phyloP scores from a whole-genome alignment of 805 yeast species.

The Schwanniomyces occidentalis region DNA sequence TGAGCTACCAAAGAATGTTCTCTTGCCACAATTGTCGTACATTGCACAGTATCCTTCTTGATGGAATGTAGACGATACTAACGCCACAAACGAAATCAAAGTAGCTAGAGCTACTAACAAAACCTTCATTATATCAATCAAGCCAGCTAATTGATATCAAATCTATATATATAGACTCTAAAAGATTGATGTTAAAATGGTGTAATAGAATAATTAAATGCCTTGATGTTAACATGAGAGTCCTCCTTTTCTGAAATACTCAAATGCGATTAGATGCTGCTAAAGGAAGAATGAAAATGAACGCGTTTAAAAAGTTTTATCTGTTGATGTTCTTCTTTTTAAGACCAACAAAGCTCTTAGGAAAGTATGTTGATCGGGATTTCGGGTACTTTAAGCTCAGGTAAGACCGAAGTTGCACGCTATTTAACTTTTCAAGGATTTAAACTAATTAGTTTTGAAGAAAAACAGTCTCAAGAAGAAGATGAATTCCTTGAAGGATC shows the following conservation, averaged over 20 bases:
- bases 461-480: slow-evolving; percentile 5
- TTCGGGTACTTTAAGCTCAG: slow-evolving; percentile 69
- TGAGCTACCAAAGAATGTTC: slow-evolving; percentile 71
- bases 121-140: no score
- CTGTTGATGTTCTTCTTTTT: no score
- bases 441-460: slow-evolving; percentile 22
- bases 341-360: not conserved
- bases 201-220: no score
- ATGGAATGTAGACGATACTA: slow-evolving; percentile 19
- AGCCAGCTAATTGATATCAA: no score
- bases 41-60: slow-evolving; percentile 52
- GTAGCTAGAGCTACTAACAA: no score
- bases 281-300: not conserved
- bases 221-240: no score
- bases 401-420: slow-evolving; percentile 62
- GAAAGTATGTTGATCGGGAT: slow-evolving; percentile 79
- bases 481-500: not conserved
- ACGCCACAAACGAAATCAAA: not conserved
- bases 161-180: no score
- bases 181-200: no score
- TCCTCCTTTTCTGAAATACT: no score
- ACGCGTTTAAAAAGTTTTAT: not conserved
- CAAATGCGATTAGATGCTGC: slow-evolving; percentile 2
- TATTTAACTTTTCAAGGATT: slow-evolving; percentile 60
- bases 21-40: slow-evolving; percentile 74